Percentiles rank a stretch among this genome's conserved stretches.
These are phyloP conservation scores for Wallacemonas sp. DNA, from an alignment of 208 protist genomes.

Conservation along the genomic window DNA sequence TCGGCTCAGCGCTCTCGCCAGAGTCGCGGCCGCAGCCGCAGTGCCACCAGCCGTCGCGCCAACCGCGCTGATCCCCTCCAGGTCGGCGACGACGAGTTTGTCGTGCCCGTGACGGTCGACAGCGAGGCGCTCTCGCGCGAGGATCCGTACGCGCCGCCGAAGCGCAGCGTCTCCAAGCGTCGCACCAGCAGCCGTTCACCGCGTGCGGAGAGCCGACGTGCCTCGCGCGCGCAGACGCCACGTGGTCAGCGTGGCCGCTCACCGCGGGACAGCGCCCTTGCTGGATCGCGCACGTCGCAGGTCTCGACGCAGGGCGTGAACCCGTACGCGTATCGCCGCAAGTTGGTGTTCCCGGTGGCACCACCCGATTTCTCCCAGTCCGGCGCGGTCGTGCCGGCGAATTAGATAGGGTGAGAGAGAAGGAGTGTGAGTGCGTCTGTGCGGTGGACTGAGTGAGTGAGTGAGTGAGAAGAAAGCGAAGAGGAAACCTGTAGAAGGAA, in stretches of 20 bases:
- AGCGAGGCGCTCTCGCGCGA: slow-evolving; percentile 12
- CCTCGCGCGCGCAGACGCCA: slow-evolving; percentile 3
- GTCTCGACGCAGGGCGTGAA: slow-evolving; percentile 15
- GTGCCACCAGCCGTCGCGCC: background rate
- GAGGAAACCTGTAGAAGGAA: too few relatives aligned
- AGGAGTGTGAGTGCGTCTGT: background rate
- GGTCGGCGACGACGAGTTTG: slow-evolving; percentile 4
- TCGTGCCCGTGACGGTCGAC: slow-evolving; percentile 9
- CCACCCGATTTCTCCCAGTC: slow-evolving; percentile 20
- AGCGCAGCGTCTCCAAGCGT: slow-evolving; percentile 15
- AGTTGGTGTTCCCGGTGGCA: slow-evolving; percentile 34
- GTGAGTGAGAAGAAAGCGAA: background rate
- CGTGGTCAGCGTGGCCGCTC: background rate
- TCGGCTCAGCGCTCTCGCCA: background rate
- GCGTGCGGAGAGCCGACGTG: background rate
- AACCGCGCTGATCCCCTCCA: slow-evolving; percentile 1
- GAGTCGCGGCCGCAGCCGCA: background rate
- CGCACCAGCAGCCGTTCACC: slow-evolving; percentile 10
- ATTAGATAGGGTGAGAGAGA: background rate
- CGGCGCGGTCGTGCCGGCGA: background rate
- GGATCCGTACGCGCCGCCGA: slow-evolving; percentile 11
- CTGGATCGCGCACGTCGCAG: background rate
- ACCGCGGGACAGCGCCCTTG: background rate
- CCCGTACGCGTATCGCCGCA: slow-evolving; percentile 31
- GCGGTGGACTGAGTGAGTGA: background rate